These are phyloP conservation scores for Aquilaria yunnanensis DNA, from an alignment of 345 rosid species.

Conservation along the genomic window DNA sequence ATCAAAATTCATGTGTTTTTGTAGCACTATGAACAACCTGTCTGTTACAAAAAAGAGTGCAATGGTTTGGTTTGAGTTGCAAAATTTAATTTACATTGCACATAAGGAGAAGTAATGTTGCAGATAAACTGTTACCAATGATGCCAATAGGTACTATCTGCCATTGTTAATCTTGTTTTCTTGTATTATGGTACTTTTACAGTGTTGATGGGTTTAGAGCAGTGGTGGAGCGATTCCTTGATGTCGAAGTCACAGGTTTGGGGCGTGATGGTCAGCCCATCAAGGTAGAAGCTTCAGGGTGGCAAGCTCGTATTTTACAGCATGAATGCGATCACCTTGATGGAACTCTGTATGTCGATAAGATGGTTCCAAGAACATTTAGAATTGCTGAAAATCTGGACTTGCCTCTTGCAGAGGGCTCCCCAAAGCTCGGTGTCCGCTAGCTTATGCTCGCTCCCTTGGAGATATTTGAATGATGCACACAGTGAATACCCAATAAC, in stretches of 20 bases:
- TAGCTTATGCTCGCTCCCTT: background rate
- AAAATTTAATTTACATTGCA: no score
- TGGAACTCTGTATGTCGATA: slow-evolving; percentile 80
- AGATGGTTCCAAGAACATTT: slow-evolving; percentile 78
- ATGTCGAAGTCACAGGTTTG: slow-evolving; percentile 77
- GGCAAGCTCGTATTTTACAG: slow-evolving; percentile 91
- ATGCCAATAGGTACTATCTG: no score
- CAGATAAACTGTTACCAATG: no score
- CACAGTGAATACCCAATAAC: no score
- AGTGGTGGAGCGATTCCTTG: slow-evolving; percentile 67
- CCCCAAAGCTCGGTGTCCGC: slow-evolving; percentile 61
- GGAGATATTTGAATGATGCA: no score
- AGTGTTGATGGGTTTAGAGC: slow-evolving; percentile 91
- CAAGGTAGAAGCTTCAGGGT: slow-evolving; percentile 75
- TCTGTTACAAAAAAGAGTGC: no score
- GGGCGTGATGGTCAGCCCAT: slow-evolving; percentile 54
- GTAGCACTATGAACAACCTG: no score
- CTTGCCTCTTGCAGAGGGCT: slow-evolving; percentile 75
- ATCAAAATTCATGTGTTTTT: no score
- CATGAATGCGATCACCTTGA: slow-evolving; percentile 93
- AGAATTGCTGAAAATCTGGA: slow-evolving; percentile 70
- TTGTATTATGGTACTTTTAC: background rate
- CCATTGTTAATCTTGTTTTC: background rate
- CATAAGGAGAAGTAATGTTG: no score
- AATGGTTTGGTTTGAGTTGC: no score